Evolutionary conservation across 1,284 basidiomycete genomes (phyloP).

Genomic region (Cutaneotrichosporon sp.): DNA sequence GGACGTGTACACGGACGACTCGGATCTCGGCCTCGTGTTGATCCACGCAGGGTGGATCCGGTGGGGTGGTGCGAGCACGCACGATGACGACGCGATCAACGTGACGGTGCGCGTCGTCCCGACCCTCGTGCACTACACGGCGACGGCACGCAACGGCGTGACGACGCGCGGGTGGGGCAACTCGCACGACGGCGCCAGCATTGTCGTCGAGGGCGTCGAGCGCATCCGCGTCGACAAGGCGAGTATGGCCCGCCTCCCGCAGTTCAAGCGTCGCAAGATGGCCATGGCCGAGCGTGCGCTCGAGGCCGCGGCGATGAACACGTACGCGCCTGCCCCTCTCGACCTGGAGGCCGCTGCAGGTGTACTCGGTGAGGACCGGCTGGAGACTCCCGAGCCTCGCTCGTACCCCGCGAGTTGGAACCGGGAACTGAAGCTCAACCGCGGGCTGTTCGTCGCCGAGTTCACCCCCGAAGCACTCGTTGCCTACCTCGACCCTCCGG

Average conservation of each 20-base stretch:
- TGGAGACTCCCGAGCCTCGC: not conserved
- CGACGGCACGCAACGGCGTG: conserved; percentile 57
- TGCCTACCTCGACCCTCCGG: conserved; percentile 18
- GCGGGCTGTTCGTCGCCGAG: conserved; percentile 17
- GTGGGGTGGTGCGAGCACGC: conserved; percentile 31
- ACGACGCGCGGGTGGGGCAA: conserved; percentile 60
- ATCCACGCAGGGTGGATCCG: conserved; percentile 60
- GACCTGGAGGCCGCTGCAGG: conserved; percentile 15
- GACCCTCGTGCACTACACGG: conserved; percentile 58
- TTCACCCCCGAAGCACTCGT: conserved; percentile 31
- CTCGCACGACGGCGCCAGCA: conserved; percentile 60
- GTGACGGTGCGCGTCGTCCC: conserved; percentile 59
- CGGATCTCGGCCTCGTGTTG: conserved; percentile 58
- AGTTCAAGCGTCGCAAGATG: conserved; percentile 24
- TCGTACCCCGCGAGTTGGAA: conserved; percentile 2
- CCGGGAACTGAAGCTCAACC: conserved; percentile 8
- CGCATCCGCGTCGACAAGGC: conserved; percentile 47
- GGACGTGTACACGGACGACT: conserved; percentile 64
- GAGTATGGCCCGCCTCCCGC: conserved; percentile 14
- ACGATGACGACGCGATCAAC: conserved; percentile 46
- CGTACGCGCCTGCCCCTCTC: conserved; percentile 3
- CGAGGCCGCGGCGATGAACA: conserved; percentile 10
- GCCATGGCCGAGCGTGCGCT: conserved; percentile 26
- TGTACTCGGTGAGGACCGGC: conserved; percentile 26
- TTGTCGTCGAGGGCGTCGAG: conserved; percentile 58